A percentile compares a stretch with the other conserved stretches of the same genome.
These are phyloP conservation scores for Fraxinus nigra DNA, from an alignment of 305 asterid species.

Conservation along the genomic window DNA sequence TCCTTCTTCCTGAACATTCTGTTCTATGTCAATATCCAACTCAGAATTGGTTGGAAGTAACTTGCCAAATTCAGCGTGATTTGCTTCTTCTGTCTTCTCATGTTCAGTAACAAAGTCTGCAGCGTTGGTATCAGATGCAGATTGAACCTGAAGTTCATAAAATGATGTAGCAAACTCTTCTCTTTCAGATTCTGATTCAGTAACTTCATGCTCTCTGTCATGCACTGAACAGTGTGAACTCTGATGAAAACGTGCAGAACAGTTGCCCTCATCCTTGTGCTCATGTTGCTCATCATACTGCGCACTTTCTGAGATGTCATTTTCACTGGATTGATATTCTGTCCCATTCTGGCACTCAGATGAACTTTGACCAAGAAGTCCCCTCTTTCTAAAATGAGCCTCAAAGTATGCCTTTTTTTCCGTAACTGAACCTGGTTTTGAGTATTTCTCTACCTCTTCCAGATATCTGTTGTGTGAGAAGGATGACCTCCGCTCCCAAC, in stretches of 20 bases:
- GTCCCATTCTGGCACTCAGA: constrained; percentile 36
- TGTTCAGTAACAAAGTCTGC: constrained; percentile 22
- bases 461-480: constrained; percentile 80
- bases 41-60: constrained; percentile 11
- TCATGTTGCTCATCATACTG: constrained; percentile 32
- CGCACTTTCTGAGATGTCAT: constrained; percentile 31
- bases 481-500: constrained; percentile 91
- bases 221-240: constrained; percentile 23
- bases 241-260: constrained; percentile 28
- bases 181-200: constrained; percentile 20
- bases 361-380: constrained; percentile 39
- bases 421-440: constrained; percentile 79
- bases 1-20: constrained; percentile 29
- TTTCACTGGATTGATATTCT: constrained; percentile 38
- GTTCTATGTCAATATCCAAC: constrained; percentile 23
- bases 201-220: constrained; percentile 19
- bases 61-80: constrained; percentile 22
- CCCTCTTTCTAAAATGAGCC: constrained; percentile 68
- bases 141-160: constrained; percentile 26
- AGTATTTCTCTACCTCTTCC: constrained; percentile 81
- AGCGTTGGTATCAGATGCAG: background rate
- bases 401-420: constrained; percentile 86
- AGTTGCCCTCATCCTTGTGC: constrained; percentile 22
- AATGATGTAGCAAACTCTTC: constrained; percentile 17
- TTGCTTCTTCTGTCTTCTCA: constrained; percentile 26